Evolutionary conservation across 2,329 filamentous ascomycete species (phyloP).

Genomic region (Neodidymelliopsis sp.): DNA sequence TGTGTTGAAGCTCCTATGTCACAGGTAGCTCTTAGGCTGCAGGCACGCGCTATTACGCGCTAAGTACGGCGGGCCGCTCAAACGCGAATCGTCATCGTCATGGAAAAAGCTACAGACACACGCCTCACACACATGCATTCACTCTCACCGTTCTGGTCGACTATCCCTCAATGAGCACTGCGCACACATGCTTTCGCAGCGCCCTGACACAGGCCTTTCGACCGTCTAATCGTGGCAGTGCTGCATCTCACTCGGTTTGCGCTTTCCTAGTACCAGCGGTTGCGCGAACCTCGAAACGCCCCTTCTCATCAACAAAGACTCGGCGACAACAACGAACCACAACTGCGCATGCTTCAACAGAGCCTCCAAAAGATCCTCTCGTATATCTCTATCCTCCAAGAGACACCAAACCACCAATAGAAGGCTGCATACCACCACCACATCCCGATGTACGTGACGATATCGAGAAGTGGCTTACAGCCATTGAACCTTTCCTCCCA

Average conservation of each 20-base stretch:
- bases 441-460: constrained; percentile 30
- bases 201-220: constrained; percentile 48
- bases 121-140: constrained; percentile 21
- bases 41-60: constrained; percentile 14
- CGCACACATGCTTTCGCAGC: constrained; percentile 48
- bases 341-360: not conserved
- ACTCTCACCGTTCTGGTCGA: constrained; percentile 22
- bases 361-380: not conserved
- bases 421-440: constrained; percentile 25
- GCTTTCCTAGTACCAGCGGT: constrained; percentile 47
- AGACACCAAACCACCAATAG: constrained; percentile 7
- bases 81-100: constrained; percentile 29
- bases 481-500: constrained; percentile 50
- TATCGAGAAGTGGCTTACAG: constrained; percentile 43
- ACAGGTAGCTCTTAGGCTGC: constrained; percentile 18
- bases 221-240: constrained; percentile 27
- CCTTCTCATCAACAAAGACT: constrained; percentile 36
- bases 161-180: constrained; percentile 47
- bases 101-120: constrained; percentile 38
- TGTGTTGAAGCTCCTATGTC: constrained; percentile 3
- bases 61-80: constrained; percentile 15
- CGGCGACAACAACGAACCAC: constrained; percentile 17
- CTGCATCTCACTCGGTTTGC: constrained; percentile 35
- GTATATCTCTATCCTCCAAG: constrained; percentile 19
- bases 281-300: constrained; percentile 29